Percentiles rank a stretch among this genome's conserved stretches.
Evolutionary conservation across 345 rosid species (phyloP).

Genomic region (Rhizophora apiculata): DNA sequence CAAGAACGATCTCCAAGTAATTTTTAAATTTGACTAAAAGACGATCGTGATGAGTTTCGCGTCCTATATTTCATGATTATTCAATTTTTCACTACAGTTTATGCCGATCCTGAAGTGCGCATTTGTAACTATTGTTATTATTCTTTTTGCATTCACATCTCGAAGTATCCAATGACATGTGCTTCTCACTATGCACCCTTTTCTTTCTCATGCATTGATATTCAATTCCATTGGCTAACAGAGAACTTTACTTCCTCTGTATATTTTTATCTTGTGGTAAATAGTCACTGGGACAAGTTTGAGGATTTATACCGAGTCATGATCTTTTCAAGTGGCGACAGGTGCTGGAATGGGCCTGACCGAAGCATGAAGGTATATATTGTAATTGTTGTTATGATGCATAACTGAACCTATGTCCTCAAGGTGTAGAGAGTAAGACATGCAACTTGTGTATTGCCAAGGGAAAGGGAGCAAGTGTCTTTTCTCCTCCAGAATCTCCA

Average conservation of each 20-base stretch:
- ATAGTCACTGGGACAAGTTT: constrained; percentile 82
- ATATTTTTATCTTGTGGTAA: constrained; percentile 6
- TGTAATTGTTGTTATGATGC: background rate
- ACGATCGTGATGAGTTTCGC: too few species aligned
- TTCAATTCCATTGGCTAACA: background rate
- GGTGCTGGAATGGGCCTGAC: constrained; percentile 97
- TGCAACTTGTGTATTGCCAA: too few species aligned
- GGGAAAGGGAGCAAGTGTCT: too few species aligned
- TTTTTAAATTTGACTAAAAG: too few species aligned
- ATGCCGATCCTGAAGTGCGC: background rate
- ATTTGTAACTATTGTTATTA: background rate
- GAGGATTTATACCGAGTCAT: constrained; percentile 60
- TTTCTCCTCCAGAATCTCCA: background rate
- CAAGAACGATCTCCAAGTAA: too few species aligned
- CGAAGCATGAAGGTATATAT: constrained; percentile 73
- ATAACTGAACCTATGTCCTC: background rate
- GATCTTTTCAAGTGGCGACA: constrained; percentile 78
- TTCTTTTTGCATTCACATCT: background rate
- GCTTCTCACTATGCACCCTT: background rate
- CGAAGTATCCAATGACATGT: background rate
- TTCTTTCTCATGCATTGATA: background rate
- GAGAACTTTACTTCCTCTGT: background rate
- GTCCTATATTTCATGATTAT: background rate
- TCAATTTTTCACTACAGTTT: background rate
- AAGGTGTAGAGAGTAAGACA: too few species aligned